Evolutionary conservation across 805 yeast genomes (phyloP), one percentile per base, ranked within the genome.

Genomic region (Jamesozyma jinghongensis): DNA sequence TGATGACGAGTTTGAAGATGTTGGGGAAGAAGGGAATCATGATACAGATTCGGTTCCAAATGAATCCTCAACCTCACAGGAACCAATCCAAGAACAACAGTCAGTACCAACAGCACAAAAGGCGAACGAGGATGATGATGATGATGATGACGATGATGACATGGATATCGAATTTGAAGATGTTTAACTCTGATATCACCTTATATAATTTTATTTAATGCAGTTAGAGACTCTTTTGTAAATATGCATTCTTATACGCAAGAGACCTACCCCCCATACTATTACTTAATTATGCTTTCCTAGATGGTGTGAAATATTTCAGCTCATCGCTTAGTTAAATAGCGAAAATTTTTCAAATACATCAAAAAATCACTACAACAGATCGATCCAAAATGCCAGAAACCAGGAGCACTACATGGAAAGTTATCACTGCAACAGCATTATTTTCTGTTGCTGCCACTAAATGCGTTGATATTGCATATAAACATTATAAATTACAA

Each of bases 161-260:
- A 54, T 55, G 47, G 63, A 59, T 25, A 55, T 56, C 28, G 65
- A 59, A 34, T 62, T 62, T 45, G 66, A 62, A 42, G 65, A 62
- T 40, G 66, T 62, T 4, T 47, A 37, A 33, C 10, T 6, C 26
- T 6, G 10, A 7, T 6, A 22, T 6, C 26, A 10, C 16, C 12
- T n/a, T 5, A 13, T 33, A 12, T 18, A 35, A 17, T 16, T 27
- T 11, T 30, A 18, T 6, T 26, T n/a, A n/a, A n/a, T n/a, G n/a
- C n/a, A n/a, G n/a, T n/a, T n/a, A n/a, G n/a, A n/a, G n/a, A n/a
- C n/a, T n/a, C n/a, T n/a, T n/a, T 18, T 10, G 6, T 30, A n/a
- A 14, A 22, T 27, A n/a, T n/a, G n/a, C n/a, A n/a, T n/a, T n/a
- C n/a, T n/a, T n/a, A n/a, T n/a, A n/a, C n/a, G n/a, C n/a, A n/a